Evolutionary conservation across 495 filamentous ascomycete genomes (phyloP).

Genomic region (Neurospora tetrasperma): DNA sequence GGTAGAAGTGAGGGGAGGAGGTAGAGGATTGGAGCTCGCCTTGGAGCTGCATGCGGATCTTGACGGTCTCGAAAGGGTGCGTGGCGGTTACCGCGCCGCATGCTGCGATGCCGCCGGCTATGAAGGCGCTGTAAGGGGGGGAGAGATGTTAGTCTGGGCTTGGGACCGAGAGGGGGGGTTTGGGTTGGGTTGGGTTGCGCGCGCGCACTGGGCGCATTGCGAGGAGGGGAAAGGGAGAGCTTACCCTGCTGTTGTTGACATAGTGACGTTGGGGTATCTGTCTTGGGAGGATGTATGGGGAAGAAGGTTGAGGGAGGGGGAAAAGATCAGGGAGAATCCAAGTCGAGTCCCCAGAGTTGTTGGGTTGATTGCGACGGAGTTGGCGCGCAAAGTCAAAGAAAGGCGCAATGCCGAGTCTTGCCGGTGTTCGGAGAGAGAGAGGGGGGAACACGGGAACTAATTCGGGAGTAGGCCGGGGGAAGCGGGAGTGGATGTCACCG

Average conservation of each 20-base stretch:
- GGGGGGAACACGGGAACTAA: not conserved
- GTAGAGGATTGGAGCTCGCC: slow-evolving; percentile 85
- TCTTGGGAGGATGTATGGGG: not conserved
- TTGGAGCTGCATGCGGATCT: slow-evolving; percentile 96
- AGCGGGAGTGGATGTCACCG: not conserved
- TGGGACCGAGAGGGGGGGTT: not conserved
- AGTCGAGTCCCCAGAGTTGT: not conserved
- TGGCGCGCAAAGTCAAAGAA: not conserved
- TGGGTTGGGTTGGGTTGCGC: not conserved
- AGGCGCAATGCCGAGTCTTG: slow-evolving; percentile 6
- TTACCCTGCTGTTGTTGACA: slow-evolving; percentile 41
- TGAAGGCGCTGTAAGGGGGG: slow-evolving; percentile 49
- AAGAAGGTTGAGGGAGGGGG: not conserved
- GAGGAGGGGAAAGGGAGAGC: not conserved
- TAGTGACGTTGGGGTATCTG: slow-evolving; percentile 7
- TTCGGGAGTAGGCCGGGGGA: not conserved
- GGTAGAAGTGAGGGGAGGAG: slow-evolving; percentile 76
- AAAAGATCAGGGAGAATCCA: not conserved
- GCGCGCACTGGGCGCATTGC: not conserved
- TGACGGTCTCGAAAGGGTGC: slow-evolving; percentile 96
- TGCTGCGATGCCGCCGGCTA: slow-evolving; percentile 91
- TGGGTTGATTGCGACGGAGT: not conserved
- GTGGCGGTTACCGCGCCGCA: slow-evolving; percentile 97
- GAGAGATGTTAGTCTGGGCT: slow-evolving; percentile 12
- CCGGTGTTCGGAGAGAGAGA: not conserved